Conservation (phyloP, 2,329 filamentous ascomycete genomes). For the Cladosporium halotolerans region DNA sequence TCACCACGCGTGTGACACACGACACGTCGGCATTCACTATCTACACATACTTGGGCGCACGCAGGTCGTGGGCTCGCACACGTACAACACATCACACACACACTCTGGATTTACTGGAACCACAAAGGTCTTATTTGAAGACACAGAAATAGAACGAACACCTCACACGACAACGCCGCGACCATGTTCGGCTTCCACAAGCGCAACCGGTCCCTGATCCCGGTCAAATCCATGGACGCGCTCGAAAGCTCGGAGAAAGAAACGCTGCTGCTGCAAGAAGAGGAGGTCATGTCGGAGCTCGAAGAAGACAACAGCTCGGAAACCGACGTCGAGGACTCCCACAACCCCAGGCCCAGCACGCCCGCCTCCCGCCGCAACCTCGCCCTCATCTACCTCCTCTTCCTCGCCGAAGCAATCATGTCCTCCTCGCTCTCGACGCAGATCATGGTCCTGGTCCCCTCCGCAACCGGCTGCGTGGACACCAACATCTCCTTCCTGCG, state of each 20-base stretch:
- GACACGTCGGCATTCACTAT: neutral
- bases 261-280: constrained; percentile 12
- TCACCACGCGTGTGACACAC: neutral
- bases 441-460: constrained; percentile 40
- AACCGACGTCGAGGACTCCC: constrained; percentile 23
- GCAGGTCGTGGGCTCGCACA: constrained; percentile 10
- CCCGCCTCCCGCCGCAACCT: constrained; percentile 25
- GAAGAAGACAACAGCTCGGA: neutral
- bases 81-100: neutral
- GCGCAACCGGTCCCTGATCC: constrained; percentile 37
- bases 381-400: constrained; percentile 40
- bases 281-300: constrained; percentile 14
- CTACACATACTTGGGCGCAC: neutral
- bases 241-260: constrained; percentile 34
- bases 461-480: constrained; percentile 39
- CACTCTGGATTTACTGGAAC: neutral
- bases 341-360: constrained; percentile 18
- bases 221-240: constrained; percentile 37
- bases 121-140: neutral
- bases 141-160: neutral
- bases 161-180: neutral
- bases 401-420: constrained; percentile 47
- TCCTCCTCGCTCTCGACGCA: constrained; percentile 43
- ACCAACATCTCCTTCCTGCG: constrained; percentile 42
- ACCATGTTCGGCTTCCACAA: constrained; percentile 41